Percentiles rank a stretch among this genome's conserved stretches.
These are phyloP conservation scores for Serendipita sp. DNA, from an alignment of 768 basidiomycete species.

Conservation along the genomic window DNA sequence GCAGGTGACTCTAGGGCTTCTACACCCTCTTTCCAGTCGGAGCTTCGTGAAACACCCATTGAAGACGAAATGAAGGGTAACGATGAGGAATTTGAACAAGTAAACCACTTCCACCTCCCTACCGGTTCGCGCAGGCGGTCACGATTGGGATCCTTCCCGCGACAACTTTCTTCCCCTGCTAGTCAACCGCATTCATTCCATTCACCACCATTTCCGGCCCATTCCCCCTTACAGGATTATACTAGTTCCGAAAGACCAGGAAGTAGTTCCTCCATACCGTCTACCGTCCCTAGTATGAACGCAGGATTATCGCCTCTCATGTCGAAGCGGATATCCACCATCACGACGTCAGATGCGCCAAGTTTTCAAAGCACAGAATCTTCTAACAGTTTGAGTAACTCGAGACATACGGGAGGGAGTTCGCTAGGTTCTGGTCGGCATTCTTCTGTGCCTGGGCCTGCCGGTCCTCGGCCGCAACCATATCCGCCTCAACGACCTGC, in stretches of 20 bases:
- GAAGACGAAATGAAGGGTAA: neutral
- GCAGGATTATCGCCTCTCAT: neutral
- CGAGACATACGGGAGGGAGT: neutral
- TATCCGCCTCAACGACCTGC: slow-evolving; percentile 60
- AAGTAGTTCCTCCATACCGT: slow-evolving; percentile 2
- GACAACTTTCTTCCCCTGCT: slow-evolving; percentile 37
- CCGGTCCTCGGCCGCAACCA: slow-evolving; percentile 11
- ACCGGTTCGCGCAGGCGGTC: slow-evolving; percentile 4
- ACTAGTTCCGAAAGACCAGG: neutral
- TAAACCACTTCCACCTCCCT: slow-evolving; percentile 3
- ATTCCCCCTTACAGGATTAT: neutral
- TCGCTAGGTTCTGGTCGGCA: neutral
- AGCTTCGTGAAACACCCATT: neutral
- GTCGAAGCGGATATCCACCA: slow-evolving; percentile 3
- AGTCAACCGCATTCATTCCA: slow-evolving; percentile 33
- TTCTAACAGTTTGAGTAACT: neutral
- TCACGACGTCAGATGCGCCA: neutral
- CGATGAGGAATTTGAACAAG: neutral
- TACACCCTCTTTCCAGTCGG: neutral
- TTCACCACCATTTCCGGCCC: neutral
- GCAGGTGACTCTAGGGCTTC: neutral
- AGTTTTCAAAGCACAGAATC: slow-evolving; percentile 3
- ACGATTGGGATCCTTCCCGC: slow-evolving; percentile 23
- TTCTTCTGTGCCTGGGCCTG: neutral
- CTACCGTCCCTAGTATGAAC: neutral